These are phyloP conservation scores for Ambrosia trifida DNA, from an alignment of 129 eudicot species.

Conservation along the genomic window DNA sequence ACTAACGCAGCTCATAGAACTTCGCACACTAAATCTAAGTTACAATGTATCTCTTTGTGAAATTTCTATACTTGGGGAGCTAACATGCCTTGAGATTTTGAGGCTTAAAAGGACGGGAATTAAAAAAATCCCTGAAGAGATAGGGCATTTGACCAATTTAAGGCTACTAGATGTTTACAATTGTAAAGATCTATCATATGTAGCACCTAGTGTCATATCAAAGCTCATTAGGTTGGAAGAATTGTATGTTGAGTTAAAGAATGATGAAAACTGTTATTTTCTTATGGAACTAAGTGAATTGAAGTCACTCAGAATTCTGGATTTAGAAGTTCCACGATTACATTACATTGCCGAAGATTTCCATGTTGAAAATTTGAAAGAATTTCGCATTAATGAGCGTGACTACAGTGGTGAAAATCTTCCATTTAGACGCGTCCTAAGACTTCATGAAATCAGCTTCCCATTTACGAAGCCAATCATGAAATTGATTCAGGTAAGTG, in stretches of 20 bases:
- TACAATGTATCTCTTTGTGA: too few relatives aligned
- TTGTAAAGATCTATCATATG: neutral
- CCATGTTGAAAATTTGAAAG: neutral
- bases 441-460: neutral
- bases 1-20: too few relatives aligned
- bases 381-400: neutral
- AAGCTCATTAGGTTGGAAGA: slow-evolving; percentile 4
- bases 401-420: neutral
- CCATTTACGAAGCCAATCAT: neutral
- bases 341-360: neutral
- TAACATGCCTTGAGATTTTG: neutral
- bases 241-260: slow-evolving; percentile 8
- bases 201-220: slow-evolving; percentile 13
- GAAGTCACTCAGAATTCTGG: neutral
- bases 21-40: too few relatives aligned
- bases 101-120: neutral
- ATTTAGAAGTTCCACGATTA: neutral
- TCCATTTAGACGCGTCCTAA: neutral
- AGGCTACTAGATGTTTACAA: neutral
- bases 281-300: neutral
- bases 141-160: slow-evolving; percentile 1
- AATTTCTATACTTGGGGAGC: too few relatives aligned
- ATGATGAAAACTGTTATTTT: neutral
- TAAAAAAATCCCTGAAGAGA: slow-evolving; percentile 4
- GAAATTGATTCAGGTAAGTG: neutral